Conservation (phyloP, 345 rosid genomes). For the Trapa bicornis region DNA sequence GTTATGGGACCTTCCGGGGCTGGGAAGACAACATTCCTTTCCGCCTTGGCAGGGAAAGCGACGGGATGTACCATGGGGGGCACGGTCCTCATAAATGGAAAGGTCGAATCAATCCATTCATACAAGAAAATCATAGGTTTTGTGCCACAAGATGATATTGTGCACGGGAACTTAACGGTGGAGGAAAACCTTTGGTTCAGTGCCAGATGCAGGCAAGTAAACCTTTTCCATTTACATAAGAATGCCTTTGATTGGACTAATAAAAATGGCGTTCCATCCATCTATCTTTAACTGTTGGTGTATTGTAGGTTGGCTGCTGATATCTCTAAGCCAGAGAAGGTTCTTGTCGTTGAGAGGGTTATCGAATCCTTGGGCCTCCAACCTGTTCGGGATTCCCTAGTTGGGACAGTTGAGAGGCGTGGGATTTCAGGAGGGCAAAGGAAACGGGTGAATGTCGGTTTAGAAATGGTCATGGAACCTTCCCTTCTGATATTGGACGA, state of each 20-base stretch:
- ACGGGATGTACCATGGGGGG: slow-evolving; percentile 67
- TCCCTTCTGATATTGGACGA: slow-evolving; percentile 94
- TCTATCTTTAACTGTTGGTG: slow-evolving; percentile 1
- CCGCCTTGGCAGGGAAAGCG: slow-evolving; percentile 86
- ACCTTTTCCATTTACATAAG: background rate
- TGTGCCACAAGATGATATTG: slow-evolving; percentile 98
- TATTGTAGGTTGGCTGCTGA: slow-evolving; percentile 53
- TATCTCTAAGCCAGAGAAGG: slow-evolving; percentile 64
- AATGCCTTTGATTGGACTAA: background rate
- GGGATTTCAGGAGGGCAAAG: slow-evolving; percentile 99
- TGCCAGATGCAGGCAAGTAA: slow-evolving; percentile 87
- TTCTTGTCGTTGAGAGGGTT: slow-evolving; percentile 91
- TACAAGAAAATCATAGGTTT: slow-evolving; percentile 86
- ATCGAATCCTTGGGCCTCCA: slow-evolving; percentile 84
- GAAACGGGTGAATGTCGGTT: slow-evolving; percentile 95
- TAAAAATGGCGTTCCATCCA: background rate
- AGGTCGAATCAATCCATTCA: slow-evolving; percentile 63
- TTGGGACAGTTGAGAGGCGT: slow-evolving; percentile 93
- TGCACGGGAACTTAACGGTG: slow-evolving; percentile 95
- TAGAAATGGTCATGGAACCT: slow-evolving; percentile 99
- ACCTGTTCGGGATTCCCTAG: slow-evolving; percentile 69
- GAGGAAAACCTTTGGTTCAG: slow-evolving; percentile 99
- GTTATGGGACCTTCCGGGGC: slow-evolving; percentile 99
- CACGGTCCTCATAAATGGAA: slow-evolving; percentile 73
- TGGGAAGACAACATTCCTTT: slow-evolving; percentile 91